Evolutionary conservation across 2,329 filamentous ascomycete species (phyloP).

Genomic region (Ophiosphaerella narmari): DNA sequence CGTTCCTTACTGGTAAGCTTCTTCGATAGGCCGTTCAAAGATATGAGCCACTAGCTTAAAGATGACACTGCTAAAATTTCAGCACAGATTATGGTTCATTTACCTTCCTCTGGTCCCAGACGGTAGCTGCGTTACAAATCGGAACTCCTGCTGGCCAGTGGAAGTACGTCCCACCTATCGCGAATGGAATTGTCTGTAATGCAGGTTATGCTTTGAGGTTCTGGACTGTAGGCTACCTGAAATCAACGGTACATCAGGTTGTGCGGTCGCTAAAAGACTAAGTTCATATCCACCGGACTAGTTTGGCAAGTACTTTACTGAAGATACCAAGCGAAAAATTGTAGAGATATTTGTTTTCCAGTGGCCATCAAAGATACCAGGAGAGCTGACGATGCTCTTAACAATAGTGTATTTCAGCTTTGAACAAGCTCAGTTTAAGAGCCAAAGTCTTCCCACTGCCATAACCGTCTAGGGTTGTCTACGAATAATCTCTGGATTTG

Average conservation of each 20-base stretch:
- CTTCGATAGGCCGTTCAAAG: constrained; percentile 46
- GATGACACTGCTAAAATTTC: no score
- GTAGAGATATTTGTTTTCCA: no score
- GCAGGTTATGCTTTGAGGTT: constrained; percentile 51
- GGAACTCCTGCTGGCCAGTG: constrained; percentile 52
- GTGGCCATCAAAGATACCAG: no score
- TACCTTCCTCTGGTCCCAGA: constrained; percentile 54
- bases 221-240: constrained; percentile 51
- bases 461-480: no score
- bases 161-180: constrained; percentile 54
- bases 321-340: no score
- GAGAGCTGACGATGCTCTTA: no score
- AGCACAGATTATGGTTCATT: no score
- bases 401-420: no score
- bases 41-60: no score
- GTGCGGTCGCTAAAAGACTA: constrained; percentile 52
- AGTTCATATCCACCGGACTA: constrained; percentile 42
- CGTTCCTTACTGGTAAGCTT: constrained; percentile 31
- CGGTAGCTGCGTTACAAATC: constrained; percentile 55
- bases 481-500: no score
- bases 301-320: constrained; percentile 20
- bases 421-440: no score
- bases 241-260: constrained; percentile 57
- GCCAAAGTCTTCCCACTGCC: no score
- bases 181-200: constrained; percentile 56